Conservation (phyloP, 805 yeast genomes). For the Nakazawaea wickerhamii region DNA sequence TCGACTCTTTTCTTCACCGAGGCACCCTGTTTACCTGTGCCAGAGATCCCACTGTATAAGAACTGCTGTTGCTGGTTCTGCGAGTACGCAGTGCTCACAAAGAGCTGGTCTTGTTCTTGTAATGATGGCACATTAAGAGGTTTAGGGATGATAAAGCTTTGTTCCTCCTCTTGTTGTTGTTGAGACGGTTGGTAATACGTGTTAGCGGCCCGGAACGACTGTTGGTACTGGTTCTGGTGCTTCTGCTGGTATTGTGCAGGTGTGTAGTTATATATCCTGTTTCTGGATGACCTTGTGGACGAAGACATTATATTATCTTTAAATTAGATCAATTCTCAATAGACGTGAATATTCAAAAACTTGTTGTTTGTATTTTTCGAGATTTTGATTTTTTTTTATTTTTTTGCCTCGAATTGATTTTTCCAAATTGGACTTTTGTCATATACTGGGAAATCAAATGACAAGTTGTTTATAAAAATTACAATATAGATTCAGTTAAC, state of each 20-base stretch:
- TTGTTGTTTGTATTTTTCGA: not conserved
- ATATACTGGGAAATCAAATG: too few species aligned
- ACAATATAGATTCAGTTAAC: too few species aligned
- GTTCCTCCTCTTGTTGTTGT: slow-evolving; percentile 13
- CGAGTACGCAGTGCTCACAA: slow-evolving; percentile 8
- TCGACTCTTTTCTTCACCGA: slow-evolving; percentile 60
- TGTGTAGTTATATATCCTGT: slow-evolving; percentile 8
- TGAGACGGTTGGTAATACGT: slow-evolving; percentile 7
- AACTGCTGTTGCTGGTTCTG: slow-evolving; percentile 24
- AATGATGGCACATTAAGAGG: slow-evolving; percentile 29
- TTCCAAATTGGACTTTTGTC: too few species aligned
- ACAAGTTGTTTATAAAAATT: too few species aligned
- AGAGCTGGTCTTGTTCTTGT: slow-evolving; percentile 28
- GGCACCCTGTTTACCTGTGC: slow-evolving; percentile 45
- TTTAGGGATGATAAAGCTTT: slow-evolving; percentile 10
- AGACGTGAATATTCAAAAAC: not conserved
- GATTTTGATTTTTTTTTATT: not conserved
- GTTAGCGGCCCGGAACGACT: slow-evolving; percentile 1
- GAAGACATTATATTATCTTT: not conserved
- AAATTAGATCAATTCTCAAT: not conserved
- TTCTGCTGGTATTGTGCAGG: slow-evolving; percentile 1
- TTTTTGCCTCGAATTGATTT: too few species aligned
- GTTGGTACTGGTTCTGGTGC: slow-evolving; percentile 1
- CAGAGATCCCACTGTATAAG: slow-evolving; percentile 26
- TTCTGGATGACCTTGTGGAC: slow-evolving; percentile 1